Evolutionary conservation across 2,329 filamentous ascomycete genomes (phyloP), one percentile per base, ranked within the genome.

Genomic region (Albophoma yamanashiensis): DNA sequence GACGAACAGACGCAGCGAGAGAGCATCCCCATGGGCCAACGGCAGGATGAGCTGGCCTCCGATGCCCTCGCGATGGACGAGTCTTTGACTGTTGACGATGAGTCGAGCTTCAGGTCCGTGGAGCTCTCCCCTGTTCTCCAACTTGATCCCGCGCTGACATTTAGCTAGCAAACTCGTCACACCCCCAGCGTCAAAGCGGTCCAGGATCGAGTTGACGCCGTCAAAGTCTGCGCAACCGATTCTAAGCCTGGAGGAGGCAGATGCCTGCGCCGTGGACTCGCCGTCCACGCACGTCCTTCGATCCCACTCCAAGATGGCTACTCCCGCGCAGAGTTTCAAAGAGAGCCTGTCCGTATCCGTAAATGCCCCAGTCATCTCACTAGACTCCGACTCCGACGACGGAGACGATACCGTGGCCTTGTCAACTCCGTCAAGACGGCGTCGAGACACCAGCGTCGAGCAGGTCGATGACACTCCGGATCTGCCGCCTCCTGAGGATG

Each of bases 101-200:
- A 31, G 20, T 53, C 62, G 22, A 55, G 58, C 58, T 57, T 59
- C 38, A 69, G 65, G 69, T 71, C 56, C 14, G 67, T 52, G 22
- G 58, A 55, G 31, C 31, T 38, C 5, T 34, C 4, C 11, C 27
- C 15, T n/a, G 17, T 38, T 15, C 8, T 5, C 25, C n/a, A 34
- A 1, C 20, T 3, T 22, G 20, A 8, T 5, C 31, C 27, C 36
- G 31, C 20, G 39, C 56, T 59, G 27, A 55, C 42, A 20, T 9
- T 25, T 14, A 36, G 5, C 31, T 52, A 76, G 72, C 57, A 68
- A 74, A 27, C 64, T 72, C 7, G 70, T 68, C 17, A 74, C 73
- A 31, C 72, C 74, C 36, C 72, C 75, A 7, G 69, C 74, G 0
- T 76, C 75, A 36, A 77, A 77, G 60, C 73, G 74, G 58, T 72